These are phyloP conservation scores for Plasmopara halstedii DNA, from an alignment of 352 stramenopile genomes.

Conservation along the genomic window DNA sequence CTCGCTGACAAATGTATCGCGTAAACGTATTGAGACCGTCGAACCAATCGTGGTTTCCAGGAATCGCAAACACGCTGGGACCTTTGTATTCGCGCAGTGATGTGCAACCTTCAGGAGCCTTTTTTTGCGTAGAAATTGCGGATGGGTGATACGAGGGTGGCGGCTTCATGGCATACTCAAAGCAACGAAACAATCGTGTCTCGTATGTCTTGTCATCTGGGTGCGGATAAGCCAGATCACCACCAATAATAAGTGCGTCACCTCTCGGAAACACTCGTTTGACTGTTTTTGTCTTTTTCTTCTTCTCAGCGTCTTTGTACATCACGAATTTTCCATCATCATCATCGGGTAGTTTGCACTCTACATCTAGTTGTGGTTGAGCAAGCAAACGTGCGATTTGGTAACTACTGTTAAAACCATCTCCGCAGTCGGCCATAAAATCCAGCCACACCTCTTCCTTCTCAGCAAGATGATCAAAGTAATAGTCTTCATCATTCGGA, in stretches of 20 bases:
- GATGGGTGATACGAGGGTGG: constrained; percentile 77
- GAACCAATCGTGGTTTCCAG: constrained; percentile 93
- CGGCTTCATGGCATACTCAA: constrained; percentile 92
- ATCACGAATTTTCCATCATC: constrained; percentile 1
- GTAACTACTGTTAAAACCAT: constrained; percentile 92
- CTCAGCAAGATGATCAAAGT: constrained; percentile 74
- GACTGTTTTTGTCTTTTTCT: constrained; percentile 28
- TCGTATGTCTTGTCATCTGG: constrained; percentile 85
- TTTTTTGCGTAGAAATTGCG: constrained; percentile 84
- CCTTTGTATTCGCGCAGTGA: constrained; percentile 60
- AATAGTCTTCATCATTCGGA: constrained; percentile 58
- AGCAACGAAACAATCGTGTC: constrained; percentile 85
- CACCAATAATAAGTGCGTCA: constrained; percentile 86
- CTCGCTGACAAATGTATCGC: constrained; percentile 84
- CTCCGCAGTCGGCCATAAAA: constrained; percentile 91
- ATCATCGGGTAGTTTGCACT: constrained; percentile 33
- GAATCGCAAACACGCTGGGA: constrained; percentile 71
- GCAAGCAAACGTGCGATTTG: constrained; percentile 88
- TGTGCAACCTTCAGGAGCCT: constrained; percentile 39
- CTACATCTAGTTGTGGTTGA: constrained; percentile 79
- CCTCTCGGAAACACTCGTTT: constrained; percentile 71
- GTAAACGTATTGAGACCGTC: constrained; percentile 91
- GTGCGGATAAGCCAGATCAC: constrained; percentile 90
- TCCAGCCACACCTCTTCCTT: constrained; percentile 89
- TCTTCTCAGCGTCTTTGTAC: constrained; percentile 12